A percentile compares a stretch with the other conserved stretches of the same genome.
Evolutionary conservation across 2,329 filamentous ascomycete genomes (phyloP).

Genomic region (Leptodontidium sp.): DNA sequence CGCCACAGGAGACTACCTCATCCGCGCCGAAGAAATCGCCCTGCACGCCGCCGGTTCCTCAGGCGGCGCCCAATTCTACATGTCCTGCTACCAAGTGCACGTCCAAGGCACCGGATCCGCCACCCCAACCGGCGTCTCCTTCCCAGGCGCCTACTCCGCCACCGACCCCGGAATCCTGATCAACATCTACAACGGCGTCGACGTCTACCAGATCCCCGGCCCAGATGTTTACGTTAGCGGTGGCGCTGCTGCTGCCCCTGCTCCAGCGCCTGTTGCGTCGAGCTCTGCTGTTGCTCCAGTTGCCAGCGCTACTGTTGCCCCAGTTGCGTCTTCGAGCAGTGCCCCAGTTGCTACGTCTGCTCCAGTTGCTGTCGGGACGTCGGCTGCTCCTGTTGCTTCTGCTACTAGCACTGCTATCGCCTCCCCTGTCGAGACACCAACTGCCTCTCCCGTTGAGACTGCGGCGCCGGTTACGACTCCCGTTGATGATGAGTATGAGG

Average conservation of each 20-base stretch:
- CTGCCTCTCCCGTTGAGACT: neutral
- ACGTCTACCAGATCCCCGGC: conserved; percentile 10
- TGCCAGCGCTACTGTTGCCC: neutral
- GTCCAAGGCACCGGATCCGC: conserved; percentile 54
- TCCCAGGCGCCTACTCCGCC: conserved; percentile 57
- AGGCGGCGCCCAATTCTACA: conserved; percentile 52
- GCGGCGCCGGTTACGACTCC: neutral
- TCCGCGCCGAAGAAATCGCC: conserved; percentile 62
- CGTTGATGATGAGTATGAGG: conserved; percentile 5
- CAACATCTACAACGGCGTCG: conserved; percentile 49
- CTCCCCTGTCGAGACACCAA: neutral
- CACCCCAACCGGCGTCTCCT: conserved; percentile 50
- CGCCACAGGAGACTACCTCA: conserved; percentile 61
- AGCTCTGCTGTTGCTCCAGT: neutral
- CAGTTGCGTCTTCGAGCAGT: neutral
- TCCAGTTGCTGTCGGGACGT: neutral
- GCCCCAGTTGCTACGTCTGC: neutral
- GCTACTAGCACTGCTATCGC: neutral
- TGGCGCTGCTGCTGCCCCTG: neutral
- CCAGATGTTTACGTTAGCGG: conserved; percentile 12
- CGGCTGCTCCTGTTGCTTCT: conserved; percentile 2
- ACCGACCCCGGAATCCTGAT: conserved; percentile 57
- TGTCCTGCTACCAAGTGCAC: conserved; percentile 54
- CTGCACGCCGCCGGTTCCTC: conserved; percentile 57
- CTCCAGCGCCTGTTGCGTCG: neutral